Evolutionary conservation across 441 rosid species (phyloP).

Genomic region (Pelargonium citronellum): DNA sequence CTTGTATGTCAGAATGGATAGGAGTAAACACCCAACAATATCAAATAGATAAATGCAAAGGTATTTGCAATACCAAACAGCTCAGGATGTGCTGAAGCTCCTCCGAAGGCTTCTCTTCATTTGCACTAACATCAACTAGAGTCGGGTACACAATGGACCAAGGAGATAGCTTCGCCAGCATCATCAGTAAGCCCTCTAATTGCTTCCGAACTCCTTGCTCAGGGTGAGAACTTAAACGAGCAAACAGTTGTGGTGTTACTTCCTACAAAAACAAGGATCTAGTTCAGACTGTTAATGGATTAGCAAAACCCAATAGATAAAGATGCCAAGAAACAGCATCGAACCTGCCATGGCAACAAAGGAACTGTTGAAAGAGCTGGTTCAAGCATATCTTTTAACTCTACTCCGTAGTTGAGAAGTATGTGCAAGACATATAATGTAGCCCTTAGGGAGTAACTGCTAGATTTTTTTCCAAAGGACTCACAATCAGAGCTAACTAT

Average conservation of each 20-base stretch:
- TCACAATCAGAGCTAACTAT: constrained; percentile 50
- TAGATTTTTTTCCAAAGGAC: constrained; percentile 51
- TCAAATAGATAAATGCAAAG: constrained; percentile 19
- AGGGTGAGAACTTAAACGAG: constrained; percentile 93
- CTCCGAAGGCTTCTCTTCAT: constrained; percentile 66
- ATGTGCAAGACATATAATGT: constrained; percentile 76
- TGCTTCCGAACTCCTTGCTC: constrained; percentile 82
- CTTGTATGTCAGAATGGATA: constrained; percentile 10
- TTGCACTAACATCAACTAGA: constrained; percentile 78
- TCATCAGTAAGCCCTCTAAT: constrained; percentile 71
- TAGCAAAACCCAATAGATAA: constrained; percentile 15
- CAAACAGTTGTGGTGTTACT: constrained; percentile 87
- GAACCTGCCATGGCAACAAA: constrained; percentile 92
- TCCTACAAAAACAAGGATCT: constrained; percentile 46
- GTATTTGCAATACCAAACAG: constrained; percentile 60
- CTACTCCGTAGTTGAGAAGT: constrained; percentile 82
- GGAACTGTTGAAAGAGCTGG: constrained; percentile 78
- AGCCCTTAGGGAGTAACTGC: constrained; percentile 72
- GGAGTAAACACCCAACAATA: constrained; percentile 15
- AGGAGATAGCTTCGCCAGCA: constrained; percentile 85
- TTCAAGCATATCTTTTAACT: constrained; percentile 77
- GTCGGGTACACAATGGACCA: constrained; percentile 92
- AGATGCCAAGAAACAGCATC: constrained; percentile 25
- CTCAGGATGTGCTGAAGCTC: constrained; percentile 81
- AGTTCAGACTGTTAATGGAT: constrained; percentile 10